These are phyloP conservation scores for Jackrogersella multiformis DNA, from an alignment of 495 filamentous ascomycete genomes.

Conservation along the genomic window DNA sequence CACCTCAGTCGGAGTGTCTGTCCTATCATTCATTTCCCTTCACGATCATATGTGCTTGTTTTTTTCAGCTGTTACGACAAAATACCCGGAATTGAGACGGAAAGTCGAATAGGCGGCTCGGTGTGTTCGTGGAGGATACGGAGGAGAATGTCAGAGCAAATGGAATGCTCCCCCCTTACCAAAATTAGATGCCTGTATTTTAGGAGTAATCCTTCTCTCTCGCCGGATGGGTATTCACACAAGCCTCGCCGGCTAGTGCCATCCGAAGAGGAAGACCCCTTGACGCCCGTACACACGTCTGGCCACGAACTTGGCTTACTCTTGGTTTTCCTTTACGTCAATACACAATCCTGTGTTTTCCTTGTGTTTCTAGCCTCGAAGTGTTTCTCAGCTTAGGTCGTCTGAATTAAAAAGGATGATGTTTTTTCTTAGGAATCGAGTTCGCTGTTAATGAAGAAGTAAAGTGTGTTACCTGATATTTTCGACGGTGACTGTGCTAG, in stretches of 20 bases:
- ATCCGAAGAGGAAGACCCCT: slow-evolving; percentile 34
- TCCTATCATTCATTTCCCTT: slow-evolving; percentile 40
- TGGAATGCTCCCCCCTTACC: slow-evolving; percentile 31
- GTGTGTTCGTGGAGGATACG: slow-evolving; percentile 42
- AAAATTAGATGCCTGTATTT: slow-evolving; percentile 52
- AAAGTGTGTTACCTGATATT: neutral
- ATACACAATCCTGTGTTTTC: slow-evolving; percentile 44
- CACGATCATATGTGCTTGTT: slow-evolving; percentile 42
- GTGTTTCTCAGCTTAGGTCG: slow-evolving; percentile 41
- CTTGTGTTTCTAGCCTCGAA: slow-evolving; percentile 43
- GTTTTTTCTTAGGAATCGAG: slow-evolving; percentile 36
- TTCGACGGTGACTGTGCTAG: neutral
- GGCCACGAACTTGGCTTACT: slow-evolving; percentile 41
- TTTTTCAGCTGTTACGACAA: slow-evolving; percentile 45
- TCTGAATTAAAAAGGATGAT: slow-evolving; percentile 46
- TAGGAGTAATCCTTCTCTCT: slow-evolving; percentile 44
- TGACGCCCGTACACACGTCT: slow-evolving; percentile 40
- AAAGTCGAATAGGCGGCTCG: slow-evolving; percentile 42
- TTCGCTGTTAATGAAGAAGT: slow-evolving; percentile 20
- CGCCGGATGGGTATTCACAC: slow-evolving; percentile 34
- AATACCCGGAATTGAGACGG: slow-evolving; percentile 46
- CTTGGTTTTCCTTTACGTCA: slow-evolving; percentile 50
- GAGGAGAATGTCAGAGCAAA: slow-evolving; percentile 45
- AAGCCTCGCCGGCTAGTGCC: slow-evolving; percentile 42
- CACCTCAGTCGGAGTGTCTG: slow-evolving; percentile 27